These are phyloP conservation scores for Eremochloa ophiuroides DNA, from an alignment of 176 grass and related monocot species.

Conservation along the genomic window DNA sequence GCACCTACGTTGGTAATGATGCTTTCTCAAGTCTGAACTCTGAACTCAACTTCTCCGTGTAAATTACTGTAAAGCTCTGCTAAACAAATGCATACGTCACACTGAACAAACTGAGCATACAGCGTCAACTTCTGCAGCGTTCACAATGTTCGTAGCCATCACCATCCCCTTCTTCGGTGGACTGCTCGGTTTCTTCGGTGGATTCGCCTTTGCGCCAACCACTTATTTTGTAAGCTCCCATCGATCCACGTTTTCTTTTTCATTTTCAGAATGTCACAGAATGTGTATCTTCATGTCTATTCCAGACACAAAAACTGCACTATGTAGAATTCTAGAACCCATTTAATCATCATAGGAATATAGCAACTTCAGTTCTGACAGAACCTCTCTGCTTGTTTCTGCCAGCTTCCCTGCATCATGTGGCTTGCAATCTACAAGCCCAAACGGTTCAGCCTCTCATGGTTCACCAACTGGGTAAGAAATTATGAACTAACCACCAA, in stretches of 20 bases:
- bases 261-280: neutral
- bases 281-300: neutral
- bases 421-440: conserved; percentile 89
- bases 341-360: neutral
- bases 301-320: neutral
- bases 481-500: neutral
- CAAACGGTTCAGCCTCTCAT: conserved; percentile 70
- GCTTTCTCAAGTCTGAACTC: neutral
- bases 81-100: neutral
- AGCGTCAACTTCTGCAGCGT: conserved; percentile 40
- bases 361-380: neutral
- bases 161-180: conserved; percentile 85
- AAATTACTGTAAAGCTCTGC: neutral
- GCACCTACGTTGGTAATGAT: neutral
- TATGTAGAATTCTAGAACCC: neutral
- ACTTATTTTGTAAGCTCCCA: conserved; percentile 68
- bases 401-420: conserved; percentile 84
- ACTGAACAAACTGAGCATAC: neutral
- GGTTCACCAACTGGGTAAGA: conserved; percentile 82
- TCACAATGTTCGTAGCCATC: conserved; percentile 88
- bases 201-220: conserved; percentile 77
- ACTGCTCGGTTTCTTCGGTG: conserved; percentile 82
- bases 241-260: neutral
- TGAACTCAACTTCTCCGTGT: neutral
- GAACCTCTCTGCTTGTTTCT: neutral